phyloP scores from a whole-genome alignment of 352 stramenopile species.

The Phytophthora cryptogea region DNA sequence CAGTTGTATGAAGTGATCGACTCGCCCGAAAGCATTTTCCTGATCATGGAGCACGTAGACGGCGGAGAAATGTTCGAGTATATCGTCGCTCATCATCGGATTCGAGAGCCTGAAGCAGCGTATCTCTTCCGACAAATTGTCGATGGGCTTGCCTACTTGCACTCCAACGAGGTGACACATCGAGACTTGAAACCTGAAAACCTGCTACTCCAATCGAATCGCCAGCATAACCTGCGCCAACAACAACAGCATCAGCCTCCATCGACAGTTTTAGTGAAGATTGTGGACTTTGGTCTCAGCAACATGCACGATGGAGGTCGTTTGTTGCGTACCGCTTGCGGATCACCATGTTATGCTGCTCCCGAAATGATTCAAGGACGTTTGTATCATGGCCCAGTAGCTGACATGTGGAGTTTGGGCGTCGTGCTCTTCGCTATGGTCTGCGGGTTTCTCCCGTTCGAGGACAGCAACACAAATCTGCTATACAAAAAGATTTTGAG shows the following conservation, averaged over 20 bases:
- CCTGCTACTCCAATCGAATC: constrained; percentile 79
- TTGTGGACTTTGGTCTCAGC: constrained; percentile 93
- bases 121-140: constrained; percentile 92
- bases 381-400: constrained; percentile 79
- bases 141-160: constrained; percentile 91
- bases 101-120: constrained; percentile 65
- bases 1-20: constrained; percentile 71
- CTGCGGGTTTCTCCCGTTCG: constrained; percentile 91
- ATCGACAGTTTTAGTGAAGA: constrained; percentile 60
- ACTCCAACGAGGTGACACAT: constrained; percentile 90
- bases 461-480: constrained; percentile 90
- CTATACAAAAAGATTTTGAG: constrained; percentile 94
- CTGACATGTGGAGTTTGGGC: constrained; percentile 92
- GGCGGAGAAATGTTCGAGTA: constrained; percentile 95
- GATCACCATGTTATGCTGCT: constrained; percentile 92
- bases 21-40: constrained; percentile 81
- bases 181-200: constrained; percentile 93
- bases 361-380: constrained; percentile 93
- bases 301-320: constrained; percentile 86
- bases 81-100: constrained; percentile 89
- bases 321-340: constrained; percentile 90
- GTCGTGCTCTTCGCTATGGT: constrained; percentile 94
- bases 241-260: constrained; percentile 22
- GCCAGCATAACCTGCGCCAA: constrained; percentile 13
- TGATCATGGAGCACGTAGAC: constrained; percentile 94